Conservation (phyloP, 345 rosid genomes). For the Acer negundo region DNA sequence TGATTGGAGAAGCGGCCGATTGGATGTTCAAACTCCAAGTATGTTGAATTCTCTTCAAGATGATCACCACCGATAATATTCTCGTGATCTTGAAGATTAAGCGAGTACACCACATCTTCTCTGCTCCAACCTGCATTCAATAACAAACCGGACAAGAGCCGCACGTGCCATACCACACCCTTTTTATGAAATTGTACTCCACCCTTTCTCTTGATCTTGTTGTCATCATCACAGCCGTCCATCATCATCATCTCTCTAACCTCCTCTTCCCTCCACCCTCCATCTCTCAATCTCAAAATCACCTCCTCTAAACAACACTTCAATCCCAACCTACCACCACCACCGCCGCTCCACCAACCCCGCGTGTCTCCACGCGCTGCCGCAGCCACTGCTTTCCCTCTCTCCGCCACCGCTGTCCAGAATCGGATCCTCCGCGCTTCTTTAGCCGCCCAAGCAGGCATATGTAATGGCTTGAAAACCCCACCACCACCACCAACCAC, state of each 20-base stretch:
- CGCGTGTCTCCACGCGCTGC: conserved; percentile 23
- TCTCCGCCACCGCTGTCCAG: conserved; percentile 83
- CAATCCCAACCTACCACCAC: conserved; percentile 23
- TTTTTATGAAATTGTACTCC: conserved; percentile 13
- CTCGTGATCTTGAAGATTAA: conserved; percentile 31
- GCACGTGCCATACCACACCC: conserved; percentile 29
- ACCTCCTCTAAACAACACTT: conserved; percentile 61
- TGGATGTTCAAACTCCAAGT: background rate
- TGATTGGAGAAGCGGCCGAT: background rate
- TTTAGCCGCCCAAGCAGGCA: conserved; percentile 65
- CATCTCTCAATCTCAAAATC: conserved; percentile 66
- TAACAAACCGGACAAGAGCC: conserved; percentile 28
- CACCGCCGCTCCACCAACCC: conserved; percentile 53
- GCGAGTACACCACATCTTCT: conserved; percentile 64
- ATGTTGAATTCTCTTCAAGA: background rate
- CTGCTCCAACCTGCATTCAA: conserved; percentile 62
- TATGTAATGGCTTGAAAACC: conserved; percentile 9
- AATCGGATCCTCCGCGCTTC: conserved; percentile 50
- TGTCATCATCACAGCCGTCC: conserved; percentile 37
- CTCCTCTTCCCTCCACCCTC: conserved; percentile 86
- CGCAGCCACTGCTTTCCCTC: conserved; percentile 34
- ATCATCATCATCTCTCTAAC: conserved; percentile 74
- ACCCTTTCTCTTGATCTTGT: background rate
- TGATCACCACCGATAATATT: background rate
- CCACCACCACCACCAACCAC: conserved; percentile 10